These are phyloP conservation scores for Pelargonium nanum DNA, from an alignment of 345 rosid species.

Conservation along the genomic window DNA sequence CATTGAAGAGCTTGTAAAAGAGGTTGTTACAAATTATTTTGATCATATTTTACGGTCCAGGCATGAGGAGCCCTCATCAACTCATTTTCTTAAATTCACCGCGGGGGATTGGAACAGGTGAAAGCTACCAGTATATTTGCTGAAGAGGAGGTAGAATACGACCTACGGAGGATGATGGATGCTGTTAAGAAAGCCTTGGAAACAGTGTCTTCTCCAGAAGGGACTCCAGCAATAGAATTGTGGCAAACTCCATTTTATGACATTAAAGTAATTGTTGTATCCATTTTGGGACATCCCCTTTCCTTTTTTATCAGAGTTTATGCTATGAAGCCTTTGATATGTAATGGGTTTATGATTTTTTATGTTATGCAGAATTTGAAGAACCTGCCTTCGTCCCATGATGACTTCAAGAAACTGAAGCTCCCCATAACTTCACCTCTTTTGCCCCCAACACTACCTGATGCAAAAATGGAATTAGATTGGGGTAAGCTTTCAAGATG, in stretches of 20 bases:
- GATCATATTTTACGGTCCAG: constrained; percentile 8
- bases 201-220: constrained; percentile 17
- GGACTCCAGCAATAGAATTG: constrained; percentile 18
- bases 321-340: constrained; percentile 6
- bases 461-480: constrained; percentile 29
- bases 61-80: constrained; percentile 2
- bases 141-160: constrained; percentile 74
- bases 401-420: constrained; percentile 43
- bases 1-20: constrained; percentile 40
- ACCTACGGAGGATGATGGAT: constrained; percentile 28
- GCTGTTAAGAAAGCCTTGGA: constrained; percentile 31
- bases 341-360: constrained; percentile 5
- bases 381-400: constrained; percentile 52
- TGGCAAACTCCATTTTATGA: constrained; percentile 76
- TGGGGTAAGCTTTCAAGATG: constrained; percentile 54
- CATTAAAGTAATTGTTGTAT: constrained; percentile 32
- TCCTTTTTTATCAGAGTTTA: background rate
- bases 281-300: background rate
- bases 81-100: constrained; percentile 8
- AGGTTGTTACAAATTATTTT: constrained; percentile 32
- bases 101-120: constrained; percentile 38
- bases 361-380: constrained; percentile 28
- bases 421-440: constrained; percentile 33
- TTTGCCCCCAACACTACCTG: constrained; percentile 23
- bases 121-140: constrained; percentile 44